phyloP scores from a whole-genome alignment of 768 basidiomycete genomes.

The Rhizopogon rudus region DNA sequence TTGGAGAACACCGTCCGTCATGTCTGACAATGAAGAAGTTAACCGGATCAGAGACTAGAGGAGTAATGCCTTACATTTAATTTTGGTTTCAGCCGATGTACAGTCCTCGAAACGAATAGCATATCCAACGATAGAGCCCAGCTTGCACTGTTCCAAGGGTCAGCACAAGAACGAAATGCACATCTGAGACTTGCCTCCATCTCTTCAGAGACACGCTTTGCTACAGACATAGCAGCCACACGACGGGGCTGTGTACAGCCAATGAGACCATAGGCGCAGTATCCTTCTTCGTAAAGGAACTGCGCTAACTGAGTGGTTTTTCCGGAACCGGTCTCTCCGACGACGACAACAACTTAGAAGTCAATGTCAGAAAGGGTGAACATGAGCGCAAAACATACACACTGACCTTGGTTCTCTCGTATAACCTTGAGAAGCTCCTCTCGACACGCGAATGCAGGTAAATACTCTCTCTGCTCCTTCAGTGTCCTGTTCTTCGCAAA shows the following conservation, averaged over 20 bases:
- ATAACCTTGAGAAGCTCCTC: slow-evolving; percentile 87
- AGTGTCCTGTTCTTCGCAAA: slow-evolving; percentile 81
- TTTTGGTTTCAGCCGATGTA: slow-evolving; percentile 89
- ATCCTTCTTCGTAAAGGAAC: slow-evolving; percentile 96
- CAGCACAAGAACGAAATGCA: not conserved
- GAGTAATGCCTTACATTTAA: slow-evolving; percentile 73
- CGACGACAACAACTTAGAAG: slow-evolving; percentile 77
- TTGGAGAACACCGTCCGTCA: slow-evolving; percentile 99
- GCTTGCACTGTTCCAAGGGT: slow-evolving; percentile 57
- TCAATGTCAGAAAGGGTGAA: not conserved
- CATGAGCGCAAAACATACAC: not conserved
- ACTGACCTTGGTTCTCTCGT: slow-evolving; percentile 89
- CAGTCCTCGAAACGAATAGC: slow-evolving; percentile 99
- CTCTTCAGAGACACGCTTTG: slow-evolving; percentile 99
- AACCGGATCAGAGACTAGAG: not conserved
- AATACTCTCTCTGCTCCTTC: slow-evolving; percentile 93
- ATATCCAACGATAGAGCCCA: slow-evolving; percentile 90
- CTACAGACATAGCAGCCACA: slow-evolving; percentile 99
- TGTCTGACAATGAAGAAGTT: slow-evolving; percentile 47
- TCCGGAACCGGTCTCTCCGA: slow-evolving; percentile 99
- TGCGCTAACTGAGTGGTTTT: slow-evolving; percentile 97
- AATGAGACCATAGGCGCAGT: slow-evolving; percentile 82
- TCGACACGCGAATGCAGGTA: slow-evolving; percentile 96
- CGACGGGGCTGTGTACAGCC: slow-evolving; percentile 98
- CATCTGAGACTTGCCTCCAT: slow-evolving; percentile 69